Conservation (phyloP, 2,329 filamentous ascomycete species). For the Xenosphaeropsis pyriputrescens region DNA sequence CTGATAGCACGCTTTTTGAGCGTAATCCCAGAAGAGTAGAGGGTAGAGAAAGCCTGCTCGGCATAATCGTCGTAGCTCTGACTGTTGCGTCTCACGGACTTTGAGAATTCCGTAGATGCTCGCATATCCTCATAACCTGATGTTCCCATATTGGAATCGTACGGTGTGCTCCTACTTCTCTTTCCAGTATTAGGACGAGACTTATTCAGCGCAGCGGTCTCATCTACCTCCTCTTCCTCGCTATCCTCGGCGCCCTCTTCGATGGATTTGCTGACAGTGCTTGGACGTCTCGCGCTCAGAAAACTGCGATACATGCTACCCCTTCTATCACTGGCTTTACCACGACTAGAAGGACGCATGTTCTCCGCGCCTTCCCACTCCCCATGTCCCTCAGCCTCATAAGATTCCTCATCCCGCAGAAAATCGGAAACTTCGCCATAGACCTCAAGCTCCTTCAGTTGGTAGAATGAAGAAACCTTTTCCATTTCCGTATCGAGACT, state of each 20-base stretch:
- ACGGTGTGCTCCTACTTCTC: conserved; percentile 18
- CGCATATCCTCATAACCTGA: conserved; percentile 34
- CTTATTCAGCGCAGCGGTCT: conserved; percentile 30
- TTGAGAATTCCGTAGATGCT: conserved; percentile 44
- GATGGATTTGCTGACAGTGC: conserved; percentile 25
- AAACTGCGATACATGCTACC: conserved; percentile 38
- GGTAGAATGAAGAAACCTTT: conserved; percentile 86
- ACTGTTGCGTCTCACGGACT: conserved; percentile 44
- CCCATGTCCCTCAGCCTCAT: conserved; percentile 25
- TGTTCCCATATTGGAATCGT: conserved; percentile 7
- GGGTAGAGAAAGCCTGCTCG: conserved; percentile 54
- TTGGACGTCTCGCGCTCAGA: conserved; percentile 27
- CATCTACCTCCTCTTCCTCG: conserved; percentile 52
- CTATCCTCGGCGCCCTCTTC: conserved; percentile 51
- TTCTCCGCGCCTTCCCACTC: conserved; percentile 17
- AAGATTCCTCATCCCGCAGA: conserved; percentile 59
- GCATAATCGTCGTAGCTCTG: conserved; percentile 62
- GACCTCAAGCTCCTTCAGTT: conserved; percentile 78
- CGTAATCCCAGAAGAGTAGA: conserved; percentile 62
- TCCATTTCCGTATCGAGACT: conserved; percentile 82
- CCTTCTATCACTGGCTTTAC: conserved; percentile 24
- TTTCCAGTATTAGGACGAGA: conserved; percentile 14
- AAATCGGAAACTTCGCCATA: conserved; percentile 66
- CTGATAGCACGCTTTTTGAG: conserved; percentile 83
- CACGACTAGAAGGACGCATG: conserved; percentile 25